Percentiles rank a stretch among this genome's conserved stretches.
Conservation (phyloP, 768 basidiomycete genomes). For the Amanita subjunquillea region DNA sequence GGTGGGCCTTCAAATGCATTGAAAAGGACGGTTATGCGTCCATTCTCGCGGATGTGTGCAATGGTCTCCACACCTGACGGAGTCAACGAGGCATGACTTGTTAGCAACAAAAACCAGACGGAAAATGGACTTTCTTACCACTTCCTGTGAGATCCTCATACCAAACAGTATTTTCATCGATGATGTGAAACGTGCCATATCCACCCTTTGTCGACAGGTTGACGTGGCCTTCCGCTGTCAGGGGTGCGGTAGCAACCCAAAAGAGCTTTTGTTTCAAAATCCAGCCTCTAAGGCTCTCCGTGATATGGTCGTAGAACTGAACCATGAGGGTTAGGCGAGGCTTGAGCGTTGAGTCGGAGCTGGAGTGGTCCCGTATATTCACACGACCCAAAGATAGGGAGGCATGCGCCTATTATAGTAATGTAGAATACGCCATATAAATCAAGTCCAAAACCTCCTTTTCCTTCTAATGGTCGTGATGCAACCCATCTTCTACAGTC, state of each 20-base stretch:
- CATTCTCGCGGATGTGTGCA: slow-evolving; percentile 48
- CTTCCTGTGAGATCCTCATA: slow-evolving; percentile 69
- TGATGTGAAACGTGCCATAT: slow-evolving; percentile 49
- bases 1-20: slow-evolving; percentile 54
- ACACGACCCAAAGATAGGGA: not conserved
- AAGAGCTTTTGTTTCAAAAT: slow-evolving; percentile 55
- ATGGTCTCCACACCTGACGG: slow-evolving; percentile 29
- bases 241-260: slow-evolving; percentile 62
- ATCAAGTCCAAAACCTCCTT: not conserved
- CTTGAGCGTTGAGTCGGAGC: too few relatives aligned
- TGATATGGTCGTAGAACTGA: slow-evolving; percentile 46
- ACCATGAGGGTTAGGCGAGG: slow-evolving; percentile 29
- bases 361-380: too few relatives aligned
- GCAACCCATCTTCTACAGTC: not conserved
- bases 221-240: slow-evolving; percentile 44
- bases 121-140: slow-evolving; percentile 26
- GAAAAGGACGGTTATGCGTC: slow-evolving; percentile 50
- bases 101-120: not conserved
- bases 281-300: slow-evolving; percentile 43
- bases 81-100: not conserved
- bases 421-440: not conserved
- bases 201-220: slow-evolving; percentile 63
- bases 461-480: not conserved
- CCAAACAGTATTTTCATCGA: slow-evolving; percentile 46
- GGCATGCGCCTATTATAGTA: not conserved